Percentiles rank a stretch among this genome's conserved stretches.
Conservation (phyloP, 2,329 filamentous ascomycete genomes). For the Paraconiothyrium brasiliense region DNA sequence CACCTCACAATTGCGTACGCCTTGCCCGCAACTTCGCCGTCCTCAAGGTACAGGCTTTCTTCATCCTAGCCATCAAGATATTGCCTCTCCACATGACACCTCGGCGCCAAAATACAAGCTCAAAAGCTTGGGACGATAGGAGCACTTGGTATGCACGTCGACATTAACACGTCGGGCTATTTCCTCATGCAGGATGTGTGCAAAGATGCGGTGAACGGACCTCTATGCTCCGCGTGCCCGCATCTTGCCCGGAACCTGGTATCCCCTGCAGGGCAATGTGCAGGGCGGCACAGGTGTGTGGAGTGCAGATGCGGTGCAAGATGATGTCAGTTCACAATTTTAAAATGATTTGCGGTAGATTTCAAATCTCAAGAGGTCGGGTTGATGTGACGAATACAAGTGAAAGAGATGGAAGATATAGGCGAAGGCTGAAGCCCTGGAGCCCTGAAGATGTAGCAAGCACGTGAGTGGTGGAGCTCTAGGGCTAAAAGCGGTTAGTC, state of each 20-base stretch:
- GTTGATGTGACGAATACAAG: not conserved
- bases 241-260: not conserved
- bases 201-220: conserved; percentile 23
- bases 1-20: not conserved
- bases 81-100: not conserved
- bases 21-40: not conserved
- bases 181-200: not conserved
- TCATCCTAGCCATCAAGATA: not conserved
- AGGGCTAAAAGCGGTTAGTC: conserved; percentile 20
- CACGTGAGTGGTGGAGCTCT: not conserved
- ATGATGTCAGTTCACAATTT: not conserved
- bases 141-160: not conserved
- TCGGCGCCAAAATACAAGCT: not conserved
- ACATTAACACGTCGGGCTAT: conserved; percentile 9
- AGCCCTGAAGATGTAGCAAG: not conserved
- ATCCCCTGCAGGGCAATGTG: not conserved
- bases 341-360: not conserved
- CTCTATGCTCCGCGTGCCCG: conserved; percentile 23
- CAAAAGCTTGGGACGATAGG: conserved; percentile 1
- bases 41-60: not conserved
- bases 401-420: not conserved
- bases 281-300: not conserved
- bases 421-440: not conserved
- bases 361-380: not conserved
- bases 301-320: conserved; percentile 1